phyloP scores from a whole-genome alignment of 2,329 filamentous ascomycete genomes.

The Ascochyta koolunga region DNA sequence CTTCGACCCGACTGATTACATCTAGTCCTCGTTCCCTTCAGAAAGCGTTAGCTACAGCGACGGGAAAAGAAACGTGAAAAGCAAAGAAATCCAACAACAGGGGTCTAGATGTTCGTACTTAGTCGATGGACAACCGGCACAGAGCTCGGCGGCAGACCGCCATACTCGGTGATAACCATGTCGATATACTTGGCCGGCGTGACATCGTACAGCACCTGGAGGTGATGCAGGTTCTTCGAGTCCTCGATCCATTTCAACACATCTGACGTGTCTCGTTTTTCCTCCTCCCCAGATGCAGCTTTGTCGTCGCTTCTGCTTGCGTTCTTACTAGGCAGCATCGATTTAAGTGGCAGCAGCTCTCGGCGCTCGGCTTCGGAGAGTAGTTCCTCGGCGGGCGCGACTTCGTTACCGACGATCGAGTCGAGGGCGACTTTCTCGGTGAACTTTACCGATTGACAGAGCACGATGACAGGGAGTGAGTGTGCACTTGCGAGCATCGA shows the following conservation, averaged over 20 bases:
- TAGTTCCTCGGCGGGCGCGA: constrained; percentile 76
- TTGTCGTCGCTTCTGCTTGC: constrained; percentile 34
- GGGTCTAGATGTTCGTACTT: constrained; percentile 45
- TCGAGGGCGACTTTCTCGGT: constrained; percentile 88
- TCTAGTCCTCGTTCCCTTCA: constrained; percentile 16
- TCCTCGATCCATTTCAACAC: constrained; percentile 48
- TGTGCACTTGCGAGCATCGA: constrained; percentile 80
- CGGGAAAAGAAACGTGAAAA: constrained; percentile 2
- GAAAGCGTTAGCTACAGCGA: background rate
- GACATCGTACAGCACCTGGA: constrained; percentile 88
- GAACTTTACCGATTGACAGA: constrained; percentile 96
- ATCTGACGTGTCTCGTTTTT: constrained; percentile 31
- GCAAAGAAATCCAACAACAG: constrained; percentile 18
- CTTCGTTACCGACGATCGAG: constrained; percentile 92
- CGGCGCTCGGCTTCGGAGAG: constrained; percentile 46
- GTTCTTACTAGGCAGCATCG: constrained; percentile 26
- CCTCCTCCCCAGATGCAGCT: constrained; percentile 20
- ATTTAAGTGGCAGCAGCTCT: constrained; percentile 40
- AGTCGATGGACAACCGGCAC: constrained; percentile 76
- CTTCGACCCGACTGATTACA: background rate
- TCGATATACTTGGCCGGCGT: constrained; percentile 86
- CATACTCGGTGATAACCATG: constrained; percentile 90
- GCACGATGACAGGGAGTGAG: constrained; percentile 81
- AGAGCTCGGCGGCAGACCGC: constrained; percentile 82
- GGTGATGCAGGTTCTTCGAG: constrained; percentile 59